Evolutionary conservation across 176 grass and related monocot genomes (phyloP), one percentile per base, ranked within the genome.

Genomic region (Stipa capillata): DNA sequence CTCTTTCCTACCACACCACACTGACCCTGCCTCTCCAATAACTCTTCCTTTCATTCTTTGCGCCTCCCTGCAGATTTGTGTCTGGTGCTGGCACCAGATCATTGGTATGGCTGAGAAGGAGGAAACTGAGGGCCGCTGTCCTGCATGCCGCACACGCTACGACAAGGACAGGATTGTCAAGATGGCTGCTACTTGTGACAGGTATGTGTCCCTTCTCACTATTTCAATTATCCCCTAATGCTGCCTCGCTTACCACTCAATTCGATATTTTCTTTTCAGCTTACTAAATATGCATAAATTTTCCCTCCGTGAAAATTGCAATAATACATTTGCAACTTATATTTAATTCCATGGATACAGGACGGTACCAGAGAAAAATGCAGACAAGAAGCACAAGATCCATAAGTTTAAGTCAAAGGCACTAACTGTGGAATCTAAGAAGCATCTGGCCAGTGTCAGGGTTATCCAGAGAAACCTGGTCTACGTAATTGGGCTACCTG

Each of bases 31-130:
- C 25, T 15, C 11, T 33, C 35, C 33, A 27, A 11, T 66, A 32
- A 27, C 12, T 25, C 56, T 59, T n/a, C n/a, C 18, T 23, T 1
- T 77, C 42, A 48, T 45, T 16, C 11, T 27, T 9, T 82, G 2
- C 65, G 78, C 25, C 23, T 11, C 51, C 73, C 15, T 57, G 28
- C 71, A 99, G 97, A 93, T 99, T 75, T 99, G 97, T 79, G 90
- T 99, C 49, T 99, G 97, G 97, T 99, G 97, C 54, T 99, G 92
- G 92, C 97, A 99, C 83, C 97, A 99, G 20, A 91, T 99, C 84
- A 96, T 93, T 70, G 92, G 93, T 66, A 95, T 99, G 90, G 90
- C 97, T 27, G 92, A 95, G 74, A 99, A 99, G 74, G 97, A 99
- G 65, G 92, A 99, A 14, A 91, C 88, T 0, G 92, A 96, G 82